Base-by-base conservation (phyloP, 2,329 filamentous ascomycete species). In the Pseudopyricularia javanii region DNA sequence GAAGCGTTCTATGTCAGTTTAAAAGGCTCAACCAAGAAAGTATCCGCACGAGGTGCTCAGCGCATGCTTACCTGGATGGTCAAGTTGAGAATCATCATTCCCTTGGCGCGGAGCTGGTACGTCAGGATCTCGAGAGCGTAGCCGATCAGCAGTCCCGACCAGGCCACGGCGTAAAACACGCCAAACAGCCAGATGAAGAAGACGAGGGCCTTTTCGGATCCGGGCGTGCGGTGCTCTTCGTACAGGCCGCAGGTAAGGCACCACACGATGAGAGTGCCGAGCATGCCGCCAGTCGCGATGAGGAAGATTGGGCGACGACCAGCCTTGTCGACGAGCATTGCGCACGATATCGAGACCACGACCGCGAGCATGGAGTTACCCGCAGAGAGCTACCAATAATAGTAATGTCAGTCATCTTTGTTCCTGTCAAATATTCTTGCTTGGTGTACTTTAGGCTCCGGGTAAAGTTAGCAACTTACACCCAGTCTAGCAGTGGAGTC, bases 121-220 rank as follows among this genome's bases (percentile, higher is more conserved):
- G 68, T 68, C 17, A 72, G 60, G 55, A 76, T 73, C 59, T 76
- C 73, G 48, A 69, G 67, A 15, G 65, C 63, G 60, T 74, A 75
- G 17, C 65, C 66, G 45, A 72, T 64, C 30, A 71, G 63, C 28
- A 74, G 60, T 50, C 66, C 65, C 35, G 65, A 65, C 63, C 64
- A 71, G 52, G 68, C 67, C 47, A 69, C 56, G 57, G 67, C 67
- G 63, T 62, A 61, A 15, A 56, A 55, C 50, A 61, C 80, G 52
- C 62, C 62, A 58, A 62, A 66, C 43, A 65, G 33, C 54, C 65
- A 67, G 54, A 68, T 65, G 60, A 67, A 62, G 54, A 62, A 60
- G 33, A 67, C 55, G 30, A 67, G 64, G n/a, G 53, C 51, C 17
- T 28, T 32, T 17, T 60, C 59, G 34, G 62, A 61, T 11, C 48